Evolutionary conservation across 73 alveolate genomes (phyloP), one percentile per base, ranked within the genome.

Genomic region (Stentor roeselii): DNA sequence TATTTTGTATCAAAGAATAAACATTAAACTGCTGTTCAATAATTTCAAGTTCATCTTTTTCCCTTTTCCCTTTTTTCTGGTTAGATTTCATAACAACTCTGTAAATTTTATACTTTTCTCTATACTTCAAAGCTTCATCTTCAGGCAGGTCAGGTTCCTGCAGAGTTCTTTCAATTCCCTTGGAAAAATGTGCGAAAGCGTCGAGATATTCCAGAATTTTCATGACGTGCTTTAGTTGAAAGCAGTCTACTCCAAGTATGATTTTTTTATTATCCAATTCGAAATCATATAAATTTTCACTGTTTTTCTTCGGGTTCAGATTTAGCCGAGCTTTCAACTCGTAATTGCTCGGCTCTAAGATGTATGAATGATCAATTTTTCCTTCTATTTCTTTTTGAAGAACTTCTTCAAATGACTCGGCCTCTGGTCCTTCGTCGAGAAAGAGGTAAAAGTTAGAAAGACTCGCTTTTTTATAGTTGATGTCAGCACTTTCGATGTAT

Each of bases 151-250:
- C 91, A 67, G 42, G 39, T 38, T 77, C 78, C 42, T 40, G 34
- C 60, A 32, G 60, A 50, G 82, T 36, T 34, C 11, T 27, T 0
- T 38, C 31, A 3, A 88, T 89, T 2, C 94, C 91, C 27, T 85
- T 76, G 36, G 78, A 35, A 67, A 85, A 88, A 39, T 84, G 60
- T n/a, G 76, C 61, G 78, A 74, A 88, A 42, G 59, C 36, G 3
- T 85, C 89, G n/a, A 77, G 59, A 60, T 32, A 86, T 82, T 88
- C 94, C 50, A 88, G 15, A 15, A 86, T 30, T 59, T 88, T 88
- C 11, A 85, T 36, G 3, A 88, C 21, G 59, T 82, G 60, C 21
- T 83, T 76, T 15, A 88, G 42, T 40, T 88, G 89, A 76, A 59
- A 86, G 76, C 60, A 32, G 58, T 86, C 59, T 3, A 60, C 76